Conservation (phyloP, 306 rosid genomes). For the Coriaria nepalensis region DNA sequence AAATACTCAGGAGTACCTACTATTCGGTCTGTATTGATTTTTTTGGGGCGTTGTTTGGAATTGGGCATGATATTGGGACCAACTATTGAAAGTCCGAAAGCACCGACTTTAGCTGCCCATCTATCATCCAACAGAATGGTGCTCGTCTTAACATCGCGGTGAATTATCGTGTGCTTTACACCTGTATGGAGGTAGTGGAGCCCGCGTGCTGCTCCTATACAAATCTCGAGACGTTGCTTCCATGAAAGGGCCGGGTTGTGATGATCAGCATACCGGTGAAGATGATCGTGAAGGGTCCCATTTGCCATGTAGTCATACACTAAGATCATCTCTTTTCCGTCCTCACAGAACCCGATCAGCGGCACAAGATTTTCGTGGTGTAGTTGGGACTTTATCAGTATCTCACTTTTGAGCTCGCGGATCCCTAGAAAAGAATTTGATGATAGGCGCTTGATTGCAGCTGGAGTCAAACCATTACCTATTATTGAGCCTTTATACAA, state of each 20-base stretch:
- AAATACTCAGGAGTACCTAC: too few species aligned
- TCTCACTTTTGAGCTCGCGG: constrained; percentile 24
- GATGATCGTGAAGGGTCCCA: constrained; percentile 11
- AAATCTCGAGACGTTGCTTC: constrained; percentile 16
- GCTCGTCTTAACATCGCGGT: constrained; percentile 22
- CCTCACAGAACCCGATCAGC: constrained; percentile 13
- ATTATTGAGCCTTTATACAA: constrained; percentile 27
- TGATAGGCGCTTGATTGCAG: too few species aligned
- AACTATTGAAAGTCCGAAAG: constrained; percentile 31
- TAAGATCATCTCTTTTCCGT: constrained; percentile 16
- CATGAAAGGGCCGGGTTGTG: constrained; percentile 14
- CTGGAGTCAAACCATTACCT: too few species aligned
- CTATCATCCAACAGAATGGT: constrained; percentile 23
- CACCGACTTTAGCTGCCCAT: constrained; percentile 28
- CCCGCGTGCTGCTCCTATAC: constrained; percentile 17
- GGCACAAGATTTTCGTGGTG: constrained; percentile 22
- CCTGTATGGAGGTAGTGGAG: constrained; percentile 18
- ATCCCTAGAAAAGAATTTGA: too few species aligned
- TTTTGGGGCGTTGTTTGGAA: constrained; percentile 20
- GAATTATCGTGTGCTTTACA: constrained; percentile 13
- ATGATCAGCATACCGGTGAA: neutral
- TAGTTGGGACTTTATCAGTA: constrained; percentile 21
- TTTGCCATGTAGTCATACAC: constrained; percentile 18
- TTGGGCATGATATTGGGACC: constrained; percentile 4
- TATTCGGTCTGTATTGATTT: too few species aligned